Percentiles rank a stretch among this genome's conserved stretches.
Conservation (phyloP, 306 rosid species). For the Herpetospermum pedunculosum region DNA sequence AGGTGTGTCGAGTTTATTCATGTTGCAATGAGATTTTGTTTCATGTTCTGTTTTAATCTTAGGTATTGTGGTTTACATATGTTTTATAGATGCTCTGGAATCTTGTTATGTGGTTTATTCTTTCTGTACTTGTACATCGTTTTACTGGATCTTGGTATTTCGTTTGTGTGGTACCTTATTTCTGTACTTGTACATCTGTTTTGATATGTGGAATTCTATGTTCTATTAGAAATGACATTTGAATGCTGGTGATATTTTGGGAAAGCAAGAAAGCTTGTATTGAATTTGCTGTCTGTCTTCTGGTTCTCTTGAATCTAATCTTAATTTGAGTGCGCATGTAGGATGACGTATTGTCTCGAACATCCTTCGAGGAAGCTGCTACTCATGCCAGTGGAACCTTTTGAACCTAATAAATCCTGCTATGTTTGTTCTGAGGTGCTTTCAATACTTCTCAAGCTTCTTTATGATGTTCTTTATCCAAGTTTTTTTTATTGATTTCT, state of each 20-base stretch:
- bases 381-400: slow-evolving; percentile 97
- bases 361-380: slow-evolving; percentile 78
- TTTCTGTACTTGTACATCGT: neutral
- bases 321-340: slow-evolving; percentile 10
- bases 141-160: neutral
- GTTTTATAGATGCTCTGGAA: neutral
- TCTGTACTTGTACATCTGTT: neutral
- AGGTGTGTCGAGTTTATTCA: slow-evolving; percentile 41
- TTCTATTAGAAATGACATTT: neutral
- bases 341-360: slow-evolving; percentile 96
- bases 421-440: slow-evolving; percentile 95
- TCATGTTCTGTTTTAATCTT: neutral
- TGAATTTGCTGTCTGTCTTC: neutral
- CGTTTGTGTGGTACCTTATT: neutral
- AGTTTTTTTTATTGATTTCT: too few species aligned
- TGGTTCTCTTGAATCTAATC: slow-evolving; percentile 3
- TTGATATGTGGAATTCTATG: neutral
- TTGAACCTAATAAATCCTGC: slow-evolving; percentile 85
- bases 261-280: neutral
- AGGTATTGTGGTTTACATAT: neutral
- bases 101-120: neutral
- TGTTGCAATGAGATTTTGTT: neutral
- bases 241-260: neutral
- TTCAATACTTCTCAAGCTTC: too few species aligned
- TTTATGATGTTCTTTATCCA: neutral